These are phyloP conservation scores for Arthonia radiata DNA, from an alignment of 495 filamentous ascomycete genomes.

Conservation along the genomic window DNA sequence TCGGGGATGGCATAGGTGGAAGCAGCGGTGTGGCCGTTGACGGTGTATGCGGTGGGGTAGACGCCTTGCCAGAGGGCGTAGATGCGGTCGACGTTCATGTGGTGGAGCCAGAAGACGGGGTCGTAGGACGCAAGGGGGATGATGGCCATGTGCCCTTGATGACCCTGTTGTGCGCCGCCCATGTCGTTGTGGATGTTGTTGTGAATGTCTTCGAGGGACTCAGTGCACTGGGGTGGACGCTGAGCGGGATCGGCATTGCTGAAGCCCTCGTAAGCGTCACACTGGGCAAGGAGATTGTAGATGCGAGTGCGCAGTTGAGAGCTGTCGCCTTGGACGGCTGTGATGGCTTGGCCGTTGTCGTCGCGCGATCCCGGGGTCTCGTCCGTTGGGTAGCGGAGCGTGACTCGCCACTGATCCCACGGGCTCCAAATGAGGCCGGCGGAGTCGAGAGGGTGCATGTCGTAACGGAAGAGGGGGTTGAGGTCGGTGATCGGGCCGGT, in stretches of 20 bases:
- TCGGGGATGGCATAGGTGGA: no score
- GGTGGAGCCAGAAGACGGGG: slow-evolving; percentile 50
- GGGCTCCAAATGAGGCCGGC: slow-evolving; percentile 16
- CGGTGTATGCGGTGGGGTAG: slow-evolving; percentile 32
- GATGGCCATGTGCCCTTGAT: slow-evolving; percentile 43
- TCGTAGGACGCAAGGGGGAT: slow-evolving; percentile 46
- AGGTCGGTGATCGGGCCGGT: slow-evolving; percentile 18
- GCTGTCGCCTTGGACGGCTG: slow-evolving; percentile 22
- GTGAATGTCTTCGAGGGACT: slow-evolving; percentile 39
- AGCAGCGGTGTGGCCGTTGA: no score
- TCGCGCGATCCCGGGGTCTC: slow-evolving; percentile 4
- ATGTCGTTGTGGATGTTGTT: slow-evolving; percentile 32
- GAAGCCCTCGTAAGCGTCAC: slow-evolving; percentile 29
- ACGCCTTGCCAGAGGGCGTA: slow-evolving; percentile 50
- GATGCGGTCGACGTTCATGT: slow-evolving; percentile 36
- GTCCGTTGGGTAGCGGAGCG: slow-evolving; percentile 8
- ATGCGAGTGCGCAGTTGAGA: slow-evolving; percentile 22
- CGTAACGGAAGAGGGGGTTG: slow-evolving; percentile 38
- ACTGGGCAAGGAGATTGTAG: slow-evolving; percentile 33
- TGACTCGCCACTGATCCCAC: slow-evolving; percentile 6
- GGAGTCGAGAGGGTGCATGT: slow-evolving; percentile 20
- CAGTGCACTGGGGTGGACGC: slow-evolving; percentile 14
- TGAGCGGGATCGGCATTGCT: slow-evolving; percentile 28
- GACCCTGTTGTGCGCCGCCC: slow-evolving; percentile 12
- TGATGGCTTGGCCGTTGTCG: slow-evolving; percentile 10